A percentile compares a stretch with the other conserved stretches of the same genome.
phyloP scores from a whole-genome alignment of 23 red algal genomes.

The Gracilaria gracilis region DNA sequence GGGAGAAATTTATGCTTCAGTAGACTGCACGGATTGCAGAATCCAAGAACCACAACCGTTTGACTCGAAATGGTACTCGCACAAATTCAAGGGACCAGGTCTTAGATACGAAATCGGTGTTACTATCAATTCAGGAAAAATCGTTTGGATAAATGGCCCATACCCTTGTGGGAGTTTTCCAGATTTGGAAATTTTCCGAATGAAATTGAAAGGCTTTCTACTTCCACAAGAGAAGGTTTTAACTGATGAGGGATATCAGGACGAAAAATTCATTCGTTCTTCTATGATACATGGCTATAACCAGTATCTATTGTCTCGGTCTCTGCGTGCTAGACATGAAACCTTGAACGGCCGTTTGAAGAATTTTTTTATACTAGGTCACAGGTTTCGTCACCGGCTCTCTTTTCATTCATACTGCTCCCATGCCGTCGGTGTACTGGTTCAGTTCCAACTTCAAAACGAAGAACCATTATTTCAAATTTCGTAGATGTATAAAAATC shows the following conservation, averaged over 20 bases:
- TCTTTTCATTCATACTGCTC: too few relatives aligned
- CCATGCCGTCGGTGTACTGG: too few relatives aligned
- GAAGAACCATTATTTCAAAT: too few relatives aligned
- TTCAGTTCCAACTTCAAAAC: too few relatives aligned
- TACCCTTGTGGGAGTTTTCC: not conserved
- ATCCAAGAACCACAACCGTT: not conserved
- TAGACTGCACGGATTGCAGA: not conserved
- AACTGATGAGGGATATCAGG: not conserved
- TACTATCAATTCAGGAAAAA: not conserved
- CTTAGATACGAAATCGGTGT: slow-evolving; percentile 14
- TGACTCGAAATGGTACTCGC: not conserved
- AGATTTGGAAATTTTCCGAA: not conserved
- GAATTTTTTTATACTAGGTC: too few relatives aligned
- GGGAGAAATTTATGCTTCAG: not conserved
- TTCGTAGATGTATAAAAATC: too few relatives aligned
- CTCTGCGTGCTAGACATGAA: too few relatives aligned
- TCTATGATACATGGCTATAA: too few relatives aligned
- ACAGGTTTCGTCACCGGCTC: too few relatives aligned
- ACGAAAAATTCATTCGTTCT: too few relatives aligned
- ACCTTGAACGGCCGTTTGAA: too few relatives aligned
- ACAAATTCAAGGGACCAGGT: not conserved
- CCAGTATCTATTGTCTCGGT: too few relatives aligned
- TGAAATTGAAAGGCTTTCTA: not conserved
- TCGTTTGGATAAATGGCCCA: not conserved
- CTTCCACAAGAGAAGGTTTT: not conserved